A percentile compares a stretch with the other conserved stretches of the same genome.
These are phyloP conservation scores for Boletus barrowsii DNA, from an alignment of 768 basidiomycete genomes.

Conservation along the genomic window DNA sequence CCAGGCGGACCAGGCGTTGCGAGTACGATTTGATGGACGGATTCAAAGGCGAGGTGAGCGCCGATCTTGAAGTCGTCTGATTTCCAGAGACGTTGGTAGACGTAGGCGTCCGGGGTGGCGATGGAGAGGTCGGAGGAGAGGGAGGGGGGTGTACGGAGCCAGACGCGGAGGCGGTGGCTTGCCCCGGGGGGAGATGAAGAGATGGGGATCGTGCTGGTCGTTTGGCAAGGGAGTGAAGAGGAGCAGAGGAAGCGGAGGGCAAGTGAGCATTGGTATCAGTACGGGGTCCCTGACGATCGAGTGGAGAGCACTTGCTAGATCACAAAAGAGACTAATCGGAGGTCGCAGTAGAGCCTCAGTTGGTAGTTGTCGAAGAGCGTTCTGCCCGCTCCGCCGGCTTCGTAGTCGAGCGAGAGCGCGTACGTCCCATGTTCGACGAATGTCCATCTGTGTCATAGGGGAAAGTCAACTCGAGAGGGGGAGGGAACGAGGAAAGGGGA, in stretches of 20 bases:
- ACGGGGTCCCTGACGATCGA: too few species aligned
- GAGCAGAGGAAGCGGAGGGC: too few species aligned
- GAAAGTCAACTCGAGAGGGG: neutral
- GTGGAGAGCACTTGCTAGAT: conserved; percentile 49
- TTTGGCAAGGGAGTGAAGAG: neutral
- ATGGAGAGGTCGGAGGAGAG: conserved; percentile 4
- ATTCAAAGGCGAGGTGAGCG: conserved; percentile 50
- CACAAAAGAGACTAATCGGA: conserved; percentile 50
- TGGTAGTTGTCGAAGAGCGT: conserved; percentile 50
- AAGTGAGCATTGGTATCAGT: neutral
- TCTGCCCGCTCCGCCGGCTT: conserved; percentile 58
- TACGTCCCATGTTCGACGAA: conserved; percentile 43
- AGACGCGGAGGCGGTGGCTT: conserved; percentile 61
- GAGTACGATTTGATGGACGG: conserved; percentile 50
- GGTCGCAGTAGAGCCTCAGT: conserved; percentile 54
- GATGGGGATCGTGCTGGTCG: conserved; percentile 51
- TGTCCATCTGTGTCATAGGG: conserved; percentile 44
- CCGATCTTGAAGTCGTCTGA: conserved; percentile 62
- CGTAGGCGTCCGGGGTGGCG: conserved; percentile 44
- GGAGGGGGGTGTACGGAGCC: conserved; percentile 49
- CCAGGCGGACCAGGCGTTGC: conserved; percentile 31
- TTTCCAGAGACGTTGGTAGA: conserved; percentile 68
- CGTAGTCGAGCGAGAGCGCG: conserved; percentile 60
- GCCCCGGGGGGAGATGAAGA: conserved; percentile 53
- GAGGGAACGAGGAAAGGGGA: neutral